These are phyloP conservation scores for Apiotrichum sp. DNA, from an alignment of 1,284 basidiomycete genomes.

Conservation along the genomic window DNA sequence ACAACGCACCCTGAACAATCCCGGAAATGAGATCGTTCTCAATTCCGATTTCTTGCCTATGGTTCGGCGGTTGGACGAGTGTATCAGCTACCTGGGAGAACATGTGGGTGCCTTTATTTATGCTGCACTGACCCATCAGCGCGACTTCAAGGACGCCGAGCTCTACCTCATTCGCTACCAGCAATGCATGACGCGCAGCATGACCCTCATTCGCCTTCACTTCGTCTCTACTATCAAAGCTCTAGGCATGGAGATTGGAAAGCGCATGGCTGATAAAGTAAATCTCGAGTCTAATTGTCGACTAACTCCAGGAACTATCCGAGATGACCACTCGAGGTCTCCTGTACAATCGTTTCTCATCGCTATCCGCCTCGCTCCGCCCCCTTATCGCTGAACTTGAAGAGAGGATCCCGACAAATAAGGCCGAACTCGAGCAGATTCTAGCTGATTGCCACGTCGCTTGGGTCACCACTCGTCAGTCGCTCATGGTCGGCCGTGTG, in stretches of 20 bases:
- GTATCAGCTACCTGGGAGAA: constrained; percentile 74
- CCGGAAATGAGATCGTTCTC: constrained; percentile 80
- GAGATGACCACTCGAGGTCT: constrained; percentile 74
- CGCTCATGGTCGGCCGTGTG: constrained; percentile 63
- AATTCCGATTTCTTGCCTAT: constrained; percentile 84
- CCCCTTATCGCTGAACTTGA: constrained; percentile 79
- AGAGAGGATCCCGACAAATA: constrained; percentile 57
- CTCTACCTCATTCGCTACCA: constrained; percentile 87
- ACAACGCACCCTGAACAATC: constrained; percentile 83
- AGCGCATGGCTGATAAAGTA: constrained; percentile 67
- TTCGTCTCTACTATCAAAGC: constrained; percentile 75
- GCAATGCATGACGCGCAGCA: constrained; percentile 89
- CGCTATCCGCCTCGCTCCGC: constrained; percentile 62
- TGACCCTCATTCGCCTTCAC: constrained; percentile 93
- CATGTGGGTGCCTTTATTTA: constrained; percentile 58
- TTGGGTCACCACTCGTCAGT: constrained; percentile 67
- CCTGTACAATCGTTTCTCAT: constrained; percentile 77
- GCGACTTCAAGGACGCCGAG: constrained; percentile 82
- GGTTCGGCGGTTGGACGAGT: constrained; percentile 86
- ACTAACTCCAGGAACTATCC: constrained; percentile 60
- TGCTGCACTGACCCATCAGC: constrained; percentile 49
- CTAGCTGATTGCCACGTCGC: constrained; percentile 76
- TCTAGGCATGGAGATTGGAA: constrained; percentile 65
- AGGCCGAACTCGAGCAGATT: constrained; percentile 68
- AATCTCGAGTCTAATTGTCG: constrained; percentile 1